phyloP scores from a whole-genome alignment of 495 filamentous ascomycete species.

The Penicillium samsonianum region DNA sequence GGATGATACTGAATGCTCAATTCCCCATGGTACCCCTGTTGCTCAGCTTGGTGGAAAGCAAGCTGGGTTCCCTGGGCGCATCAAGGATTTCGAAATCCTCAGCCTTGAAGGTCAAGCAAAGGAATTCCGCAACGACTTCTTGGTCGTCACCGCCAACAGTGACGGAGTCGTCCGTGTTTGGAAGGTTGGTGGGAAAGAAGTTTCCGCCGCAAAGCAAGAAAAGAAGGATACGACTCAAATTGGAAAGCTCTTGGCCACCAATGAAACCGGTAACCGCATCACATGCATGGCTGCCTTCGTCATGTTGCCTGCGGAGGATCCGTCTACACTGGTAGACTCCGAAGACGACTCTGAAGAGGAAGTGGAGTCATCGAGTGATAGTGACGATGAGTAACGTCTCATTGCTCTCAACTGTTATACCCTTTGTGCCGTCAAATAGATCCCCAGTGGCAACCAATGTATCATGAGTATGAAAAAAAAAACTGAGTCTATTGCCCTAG shows the following conservation, averaged over 20 bases:
- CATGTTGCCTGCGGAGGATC: constrained; percentile 59
- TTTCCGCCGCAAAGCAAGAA: constrained; percentile 23
- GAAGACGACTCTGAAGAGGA: constrained; percentile 41
- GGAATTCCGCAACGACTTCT: constrained; percentile 39
- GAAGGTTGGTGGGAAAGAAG: constrained; percentile 49
- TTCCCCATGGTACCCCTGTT: constrained; percentile 58
- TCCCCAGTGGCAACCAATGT: constrained; percentile 18
- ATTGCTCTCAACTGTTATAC: constrained; percentile 24
- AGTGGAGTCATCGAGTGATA: constrained; percentile 48
- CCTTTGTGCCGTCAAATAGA: constrained; percentile 30
- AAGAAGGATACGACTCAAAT: constrained; percentile 57
- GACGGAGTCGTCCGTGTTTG: constrained; percentile 81
- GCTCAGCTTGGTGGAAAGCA: constrained; percentile 76
- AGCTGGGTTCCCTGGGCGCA: constrained; percentile 63
- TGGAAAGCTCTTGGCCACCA: constrained; percentile 72
- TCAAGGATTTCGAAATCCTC: constrained; percentile 86
- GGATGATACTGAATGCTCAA: constrained; percentile 38
- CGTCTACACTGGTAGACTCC: constrained; percentile 34
- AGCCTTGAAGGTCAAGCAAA: constrained; percentile 39
- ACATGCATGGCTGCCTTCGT: constrained; percentile 86
- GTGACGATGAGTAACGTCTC: constrained; percentile 42
- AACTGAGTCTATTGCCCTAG: neutral
- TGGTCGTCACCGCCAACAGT: constrained; percentile 76
- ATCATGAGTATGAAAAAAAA: constrained; percentile 14
- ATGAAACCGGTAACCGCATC: constrained; percentile 84